phyloP scores from a whole-genome alignment of 305 asterid species.

The Solanum hybrid region DNA sequence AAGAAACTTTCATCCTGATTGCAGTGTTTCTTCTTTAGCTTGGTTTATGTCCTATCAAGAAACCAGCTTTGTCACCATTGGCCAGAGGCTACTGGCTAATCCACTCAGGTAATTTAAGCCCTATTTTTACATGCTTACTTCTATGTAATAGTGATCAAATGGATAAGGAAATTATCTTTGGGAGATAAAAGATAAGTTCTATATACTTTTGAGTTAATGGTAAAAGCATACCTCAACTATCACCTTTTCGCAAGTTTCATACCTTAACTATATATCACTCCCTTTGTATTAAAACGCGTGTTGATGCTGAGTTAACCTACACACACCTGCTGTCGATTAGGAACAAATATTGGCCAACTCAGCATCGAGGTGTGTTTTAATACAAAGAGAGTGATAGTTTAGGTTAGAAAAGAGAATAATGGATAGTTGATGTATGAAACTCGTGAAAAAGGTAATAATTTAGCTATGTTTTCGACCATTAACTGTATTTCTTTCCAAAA shows the following conservation, averaged over 20 bases:
- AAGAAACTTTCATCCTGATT: too few species aligned
- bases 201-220: not conserved
- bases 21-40: too few species aligned
- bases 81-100: too few species aligned
- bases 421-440: not conserved
- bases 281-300: not conserved
- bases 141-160: too few species aligned
- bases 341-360: not conserved
- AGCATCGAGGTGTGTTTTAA: not conserved
- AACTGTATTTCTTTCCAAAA: not conserved
- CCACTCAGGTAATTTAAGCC: too few species aligned
- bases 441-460: fast-evolving
- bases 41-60: too few species aligned
- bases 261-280: not conserved
- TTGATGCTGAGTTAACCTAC: not conserved
- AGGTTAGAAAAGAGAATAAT: not conserved
- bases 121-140: too few species aligned
- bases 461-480: not conserved
- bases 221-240: not conserved
- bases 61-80: too few species aligned
- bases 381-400: not conserved
- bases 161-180: too few species aligned
- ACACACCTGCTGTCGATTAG: not conserved
- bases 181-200: too few species aligned
- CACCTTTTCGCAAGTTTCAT: not conserved